Evolutionary conservation across 2,329 filamentous ascomycete genomes (phyloP).

Genomic region (Hypomyces perniciosus): DNA sequence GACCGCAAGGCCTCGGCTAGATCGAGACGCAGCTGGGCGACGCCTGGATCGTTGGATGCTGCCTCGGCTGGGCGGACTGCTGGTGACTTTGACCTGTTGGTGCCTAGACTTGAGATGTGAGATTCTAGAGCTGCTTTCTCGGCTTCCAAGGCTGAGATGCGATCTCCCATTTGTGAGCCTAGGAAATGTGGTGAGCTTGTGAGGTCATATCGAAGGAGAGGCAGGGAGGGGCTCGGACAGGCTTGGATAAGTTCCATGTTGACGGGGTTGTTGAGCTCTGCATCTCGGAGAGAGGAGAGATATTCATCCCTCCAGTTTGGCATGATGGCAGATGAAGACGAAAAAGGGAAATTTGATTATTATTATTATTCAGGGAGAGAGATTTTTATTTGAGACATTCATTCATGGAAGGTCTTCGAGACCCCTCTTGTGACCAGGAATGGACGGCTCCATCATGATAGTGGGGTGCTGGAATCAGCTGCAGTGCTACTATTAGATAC

Average conservation of each 20-base stretch:
- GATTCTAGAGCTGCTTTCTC: conserved; percentile 42
- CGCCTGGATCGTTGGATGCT: conserved; percentile 26
- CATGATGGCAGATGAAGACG: conserved; percentile 31
- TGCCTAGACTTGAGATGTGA: conserved; percentile 20
- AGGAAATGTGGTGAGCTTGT: conserved; percentile 15
- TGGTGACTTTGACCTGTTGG: conserved; percentile 14
- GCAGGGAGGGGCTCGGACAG: conserved; percentile 48
- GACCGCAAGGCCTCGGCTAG: conserved; percentile 72
- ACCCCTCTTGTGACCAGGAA: background rate
- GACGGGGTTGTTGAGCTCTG: conserved; percentile 58
- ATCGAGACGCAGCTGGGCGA: conserved; percentile 57
- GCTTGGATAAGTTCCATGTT: conserved; percentile 67
- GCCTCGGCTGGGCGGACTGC: conserved; percentile 14
- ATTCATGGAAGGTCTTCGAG: background rate
- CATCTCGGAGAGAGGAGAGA: conserved; percentile 65
- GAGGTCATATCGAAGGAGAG: conserved; percentile 9
- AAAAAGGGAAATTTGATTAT: background rate
- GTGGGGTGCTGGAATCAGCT: background rate
- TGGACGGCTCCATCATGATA: background rate
- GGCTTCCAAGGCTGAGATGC: conserved; percentile 57
- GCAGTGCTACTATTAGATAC: conserved; percentile 2
- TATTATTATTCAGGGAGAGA: too few species aligned
- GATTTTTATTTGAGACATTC: background rate
- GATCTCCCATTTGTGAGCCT: conserved; percentile 64
- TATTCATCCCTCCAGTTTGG: conserved; percentile 79